These are phyloP conservation scores for Coemansia sp. DNA, from an alignment of 192 early-diverging fungal species.

Conservation along the genomic window DNA sequence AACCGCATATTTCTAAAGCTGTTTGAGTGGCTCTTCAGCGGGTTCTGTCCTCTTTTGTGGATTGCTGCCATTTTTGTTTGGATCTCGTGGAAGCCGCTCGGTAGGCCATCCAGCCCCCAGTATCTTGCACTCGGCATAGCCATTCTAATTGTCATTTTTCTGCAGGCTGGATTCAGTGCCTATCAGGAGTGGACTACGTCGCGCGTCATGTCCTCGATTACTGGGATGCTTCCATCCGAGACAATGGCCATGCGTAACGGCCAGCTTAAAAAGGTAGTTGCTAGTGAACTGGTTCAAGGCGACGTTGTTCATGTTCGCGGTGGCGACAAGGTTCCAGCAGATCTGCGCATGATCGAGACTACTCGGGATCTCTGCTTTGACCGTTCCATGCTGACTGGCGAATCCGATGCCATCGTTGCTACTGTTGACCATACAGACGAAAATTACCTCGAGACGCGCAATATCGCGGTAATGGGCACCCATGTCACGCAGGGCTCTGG, in stretches of 20 bases:
- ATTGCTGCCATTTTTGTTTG: slow-evolving; percentile 61
- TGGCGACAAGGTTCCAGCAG: slow-evolving; percentile 80
- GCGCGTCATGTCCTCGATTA: slow-evolving; percentile 68
- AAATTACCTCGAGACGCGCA: slow-evolving; percentile 75
- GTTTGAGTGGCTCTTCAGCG: slow-evolving; percentile 58
- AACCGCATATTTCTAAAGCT: slow-evolving; percentile 4
- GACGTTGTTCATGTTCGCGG: slow-evolving; percentile 66
- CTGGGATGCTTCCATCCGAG: slow-evolving; percentile 64
- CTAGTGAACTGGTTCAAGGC: slow-evolving; percentile 65
- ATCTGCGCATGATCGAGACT: slow-evolving; percentile 63
- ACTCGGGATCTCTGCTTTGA: slow-evolving; percentile 70
- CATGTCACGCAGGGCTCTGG: slow-evolving; percentile 70
- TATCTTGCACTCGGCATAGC: slow-evolving; percentile 63
- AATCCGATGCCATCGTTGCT: slow-evolving; percentile 63
- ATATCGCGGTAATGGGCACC: slow-evolving; percentile 78
- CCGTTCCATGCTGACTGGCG: slow-evolving; percentile 78
- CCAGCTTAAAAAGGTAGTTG: slow-evolving; percentile 33
- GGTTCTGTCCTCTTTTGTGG: slow-evolving; percentile 72
- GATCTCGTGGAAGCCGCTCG: slow-evolving; percentile 64
- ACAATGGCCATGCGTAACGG: slow-evolving; percentile 72
- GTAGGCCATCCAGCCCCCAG: slow-evolving; percentile 52
- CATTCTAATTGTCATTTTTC: slow-evolving; percentile 60
- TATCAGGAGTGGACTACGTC: slow-evolving; percentile 69
- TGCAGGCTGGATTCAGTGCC: slow-evolving; percentile 67
- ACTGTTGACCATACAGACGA: slow-evolving; percentile 63